These are phyloP conservation scores for Flaveria bidentis DNA, from an alignment of 129 eudicot species.

Conservation along the genomic window DNA sequence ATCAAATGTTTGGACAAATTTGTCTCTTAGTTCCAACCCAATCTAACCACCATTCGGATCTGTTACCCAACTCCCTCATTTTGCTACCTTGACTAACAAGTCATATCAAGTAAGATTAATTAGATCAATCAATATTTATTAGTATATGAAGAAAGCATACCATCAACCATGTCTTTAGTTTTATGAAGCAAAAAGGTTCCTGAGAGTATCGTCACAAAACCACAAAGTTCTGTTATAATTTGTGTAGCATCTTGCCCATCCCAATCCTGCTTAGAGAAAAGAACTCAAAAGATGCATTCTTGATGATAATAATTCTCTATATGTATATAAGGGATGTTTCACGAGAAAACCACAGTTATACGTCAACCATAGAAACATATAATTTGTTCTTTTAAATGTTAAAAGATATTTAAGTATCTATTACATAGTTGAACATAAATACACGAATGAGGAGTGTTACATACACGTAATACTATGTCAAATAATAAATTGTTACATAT, in stretches of 20 bases:
- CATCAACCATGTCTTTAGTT: constrained; percentile 92
- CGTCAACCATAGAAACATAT: too few species aligned
- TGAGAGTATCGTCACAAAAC: constrained; percentile 91
- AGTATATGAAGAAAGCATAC: constrained; percentile 37
- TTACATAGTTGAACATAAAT: too few species aligned
- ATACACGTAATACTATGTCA: too few species aligned
- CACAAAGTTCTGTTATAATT: constrained; percentile 92
- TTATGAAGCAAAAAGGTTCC: constrained; percentile 97
- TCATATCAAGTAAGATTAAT: not conserved
- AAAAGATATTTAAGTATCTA: too few species aligned
- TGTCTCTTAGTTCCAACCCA: not conserved
- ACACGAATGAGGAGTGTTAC: too few species aligned
- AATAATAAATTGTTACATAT: too few species aligned
- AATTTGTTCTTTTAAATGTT: too few species aligned
- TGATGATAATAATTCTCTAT: not conserved
- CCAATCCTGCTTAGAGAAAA: constrained; percentile 68
- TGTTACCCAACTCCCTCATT: not conserved
- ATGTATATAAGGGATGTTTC: not conserved
- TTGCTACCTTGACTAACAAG: not conserved
- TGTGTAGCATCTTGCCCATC: constrained; percentile 89
- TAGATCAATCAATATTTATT: not conserved
- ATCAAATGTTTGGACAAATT: not conserved
- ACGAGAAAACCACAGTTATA: too few species aligned
- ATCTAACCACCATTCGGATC: not conserved
- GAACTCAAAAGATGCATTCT: not conserved